Percentiles rank a stretch among this genome's conserved stretches.
These are phyloP conservation scores for Pseudomassariella vexata DNA, from an alignment of 2,329 filamentous ascomycete species.

Conservation along the genomic window DNA sequence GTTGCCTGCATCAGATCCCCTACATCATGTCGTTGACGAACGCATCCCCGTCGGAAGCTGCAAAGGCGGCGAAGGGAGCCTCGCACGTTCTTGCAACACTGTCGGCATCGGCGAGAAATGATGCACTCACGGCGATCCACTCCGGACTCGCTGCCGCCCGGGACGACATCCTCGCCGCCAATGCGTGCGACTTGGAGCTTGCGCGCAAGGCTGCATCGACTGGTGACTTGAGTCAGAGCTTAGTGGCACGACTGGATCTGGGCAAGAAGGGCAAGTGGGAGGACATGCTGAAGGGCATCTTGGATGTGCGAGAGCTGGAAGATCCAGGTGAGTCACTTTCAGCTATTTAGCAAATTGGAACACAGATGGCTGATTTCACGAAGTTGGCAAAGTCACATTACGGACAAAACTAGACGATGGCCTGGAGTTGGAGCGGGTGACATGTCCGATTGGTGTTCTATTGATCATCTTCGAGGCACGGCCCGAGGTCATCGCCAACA, in stretches of 20 bases:
- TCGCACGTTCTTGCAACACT: constrained; percentile 81
- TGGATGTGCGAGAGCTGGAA: constrained; percentile 76
- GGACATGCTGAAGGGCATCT: constrained; percentile 93
- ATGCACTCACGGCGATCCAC: constrained; percentile 79
- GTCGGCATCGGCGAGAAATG: constrained; percentile 69
- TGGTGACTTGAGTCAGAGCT: constrained; percentile 72
- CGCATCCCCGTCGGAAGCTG: constrained; percentile 71
- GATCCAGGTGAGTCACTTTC: constrained; percentile 66
- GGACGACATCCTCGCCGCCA: constrained; percentile 77
- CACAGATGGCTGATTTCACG: constrained; percentile 1
- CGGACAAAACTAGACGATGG: constrained; percentile 82
- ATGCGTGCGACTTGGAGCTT: constrained; percentile 71
- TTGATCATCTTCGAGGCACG: constrained; percentile 98
- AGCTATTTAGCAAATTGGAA: too few relatives aligned
- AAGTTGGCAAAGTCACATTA: constrained; percentile 79
- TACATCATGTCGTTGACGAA: constrained; percentile 84
- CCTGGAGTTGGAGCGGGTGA: constrained; percentile 78
- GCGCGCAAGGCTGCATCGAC: constrained; percentile 69
- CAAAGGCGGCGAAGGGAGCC: constrained; percentile 70
- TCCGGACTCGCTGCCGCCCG: constrained; percentile 64
- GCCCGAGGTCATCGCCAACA: constrained; percentile 97
- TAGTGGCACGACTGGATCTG: constrained; percentile 84
- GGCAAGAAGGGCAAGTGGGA: constrained; percentile 87
- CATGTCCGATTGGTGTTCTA: constrained; percentile 93
- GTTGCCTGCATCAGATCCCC: too few relatives aligned